Base-by-base conservation (phyloP, 2,329 filamentous ascomycete species). In the Basipetospora chlamydospora region DNA sequence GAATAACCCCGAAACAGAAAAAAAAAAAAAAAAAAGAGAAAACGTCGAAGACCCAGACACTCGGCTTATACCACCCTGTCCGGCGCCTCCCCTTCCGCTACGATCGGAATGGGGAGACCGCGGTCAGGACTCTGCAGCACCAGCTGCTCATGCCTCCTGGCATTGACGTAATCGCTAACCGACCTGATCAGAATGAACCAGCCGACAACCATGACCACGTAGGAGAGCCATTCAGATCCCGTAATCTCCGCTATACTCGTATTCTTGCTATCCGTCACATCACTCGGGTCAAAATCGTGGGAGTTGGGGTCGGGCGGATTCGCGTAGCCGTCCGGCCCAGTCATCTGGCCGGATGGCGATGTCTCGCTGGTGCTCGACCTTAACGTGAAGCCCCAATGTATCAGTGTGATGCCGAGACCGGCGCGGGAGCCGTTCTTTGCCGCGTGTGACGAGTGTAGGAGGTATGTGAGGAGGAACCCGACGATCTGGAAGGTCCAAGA, bases 311-410 rank as follows among this genome's bases (percentile, higher is more conserved):
- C 84, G 1, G 77, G 70, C 0, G 90, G 88, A 26, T 75, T 69
- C 4, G 77, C 70, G 47, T 78, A 80, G 35, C 67, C 66, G 34
- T 74, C 70, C 5, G 69, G 62, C 8, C 61, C 62, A 5, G 68
- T 61, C 10, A 61, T 62, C 40, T 53, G 60, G 58, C 66, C 66
- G 17, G 55, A 53, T 50, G 48, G 61, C 43, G 49, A 60, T 38
- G 46, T 54, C 33, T 58, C 61, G 21, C 54, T 48, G 26, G 56
- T 56, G 6, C 16, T 23, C 10, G 30, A 20, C 53, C 86, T 90
- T 83, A 96, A 92, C 47, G 85, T 86, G 58, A 98, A 96, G 22
- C 90, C 90, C 51, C 92, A 96, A 56, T 96, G 88, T 33, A 98
- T 86, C 9, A 98, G 70, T 0, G 87, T 95, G 47, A 98, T 84